Evolutionary conservation across 2,329 filamentous ascomycete species (phyloP), one percentile per base, ranked within the genome.

Genomic region (Cladophialophora bantiana): DNA sequence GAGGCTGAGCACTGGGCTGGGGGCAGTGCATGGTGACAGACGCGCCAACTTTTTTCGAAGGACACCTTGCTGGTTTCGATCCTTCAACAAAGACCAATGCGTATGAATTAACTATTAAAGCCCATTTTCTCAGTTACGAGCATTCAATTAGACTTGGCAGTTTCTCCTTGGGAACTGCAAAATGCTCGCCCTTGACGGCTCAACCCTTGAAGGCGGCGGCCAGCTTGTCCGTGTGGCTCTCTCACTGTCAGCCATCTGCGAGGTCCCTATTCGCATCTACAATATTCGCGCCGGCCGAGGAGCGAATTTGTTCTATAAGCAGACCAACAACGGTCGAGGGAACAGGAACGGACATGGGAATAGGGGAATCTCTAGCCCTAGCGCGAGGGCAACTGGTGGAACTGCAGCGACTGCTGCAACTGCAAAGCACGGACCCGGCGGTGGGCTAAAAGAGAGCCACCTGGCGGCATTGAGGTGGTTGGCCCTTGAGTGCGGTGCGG

Each of bases 181-280:
- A 54, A 71, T 71, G 69, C 38, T 83, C 32, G 73, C 78, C 58
- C 75, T 88, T 10, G 82, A 86, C 73, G 86, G 87, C 56, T 82
- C 81, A 18, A 86, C 82, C 2, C 82, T 88, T 20, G 86, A 89
- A 81, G 87, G 86, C 45, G 87, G 87, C 32, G 87, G 87, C 13
- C 87, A 89, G 74, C 79, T 89, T 2, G 78, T 88, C 52, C 85
- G 87, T 26, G 82, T 86, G 59, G 84, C 86, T 2, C 71, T 88
- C 7, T 82, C 83, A 13, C 76, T 89, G 2, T 84, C 86, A 1
- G 82, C 84, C 4, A 78, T 89, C 15, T 86, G 83, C 5, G 74
- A 75, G 26, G 81, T 75, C 1, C 80, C 85, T 1, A 76, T 89
- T 58, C 77, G 77, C 31, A 83, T 89, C 68, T 78, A 77, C 50